Percentiles rank a stretch among this genome's conserved stretches.
These are phyloP conservation scores for Chamaenerion angustifolium DNA, from an alignment of 345 rosid species.

Conservation along the genomic window DNA sequence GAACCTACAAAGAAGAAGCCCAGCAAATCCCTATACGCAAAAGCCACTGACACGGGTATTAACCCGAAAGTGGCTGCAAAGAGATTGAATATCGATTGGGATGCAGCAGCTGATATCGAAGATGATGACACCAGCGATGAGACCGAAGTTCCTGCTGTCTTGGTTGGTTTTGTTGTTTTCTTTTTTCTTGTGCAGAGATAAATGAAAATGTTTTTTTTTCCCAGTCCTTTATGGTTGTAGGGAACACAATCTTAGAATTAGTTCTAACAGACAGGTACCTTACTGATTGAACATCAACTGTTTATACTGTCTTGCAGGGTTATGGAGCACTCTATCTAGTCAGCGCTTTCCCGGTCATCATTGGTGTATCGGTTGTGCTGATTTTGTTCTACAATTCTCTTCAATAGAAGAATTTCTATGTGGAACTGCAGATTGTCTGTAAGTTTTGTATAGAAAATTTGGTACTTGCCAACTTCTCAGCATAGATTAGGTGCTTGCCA, in stretches of 20 bases:
- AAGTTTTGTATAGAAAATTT: no score
- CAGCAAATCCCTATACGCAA: conserved; percentile 66
- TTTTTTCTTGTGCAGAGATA: neutral
- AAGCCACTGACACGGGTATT: conserved; percentile 75
- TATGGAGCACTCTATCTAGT: conserved; percentile 88
- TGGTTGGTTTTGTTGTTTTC: conserved; percentile 44
- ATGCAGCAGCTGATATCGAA: conserved; percentile 85
- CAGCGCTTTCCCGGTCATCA: conserved; percentile 80
- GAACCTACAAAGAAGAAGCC: conserved; percentile 47
- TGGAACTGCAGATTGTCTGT: no score
- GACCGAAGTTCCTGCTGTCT: conserved; percentile 46
- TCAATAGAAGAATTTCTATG: conserved; percentile 26
- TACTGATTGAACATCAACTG: no score
- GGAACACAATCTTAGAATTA: no score
- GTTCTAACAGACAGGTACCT: no score
- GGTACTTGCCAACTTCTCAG: no score
- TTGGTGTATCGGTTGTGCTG: conserved; percentile 72
- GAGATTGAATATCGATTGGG: conserved; percentile 87
- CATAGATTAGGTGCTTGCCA: no score
- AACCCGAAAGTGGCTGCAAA: conserved; percentile 70
- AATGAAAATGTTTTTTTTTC: no score
- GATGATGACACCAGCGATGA: conserved; percentile 37
- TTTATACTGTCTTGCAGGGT: conserved; percentile 45
- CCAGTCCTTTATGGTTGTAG: no score
- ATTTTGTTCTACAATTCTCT: conserved; percentile 86